Base-by-base conservation (phyloP, 1,284 basidiomycete species). In the Pyrrhoderma noxium region DNA sequence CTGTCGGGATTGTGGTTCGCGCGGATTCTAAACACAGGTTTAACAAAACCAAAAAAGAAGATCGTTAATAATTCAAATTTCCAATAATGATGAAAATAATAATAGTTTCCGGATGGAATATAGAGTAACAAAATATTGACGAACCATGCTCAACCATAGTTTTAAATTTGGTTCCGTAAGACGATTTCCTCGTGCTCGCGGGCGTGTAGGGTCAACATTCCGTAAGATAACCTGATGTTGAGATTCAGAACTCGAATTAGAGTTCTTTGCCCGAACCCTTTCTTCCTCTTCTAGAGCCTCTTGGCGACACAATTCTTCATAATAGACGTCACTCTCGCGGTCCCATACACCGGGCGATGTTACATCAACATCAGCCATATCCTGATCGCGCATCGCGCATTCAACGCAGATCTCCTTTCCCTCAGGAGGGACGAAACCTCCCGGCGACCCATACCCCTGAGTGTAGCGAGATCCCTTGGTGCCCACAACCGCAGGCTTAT, bases 341-440 rank as follows among this genome's bases (percentile, higher is more conserved):
- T 90, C 92, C 95, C 95, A 99, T 13, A 89, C 76, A 0, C 92
- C 91, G 3, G 85, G 80, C 25, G 85, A 83, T 1, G 84, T 78
- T 19, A 97, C 95, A 64, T 88, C 79, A 23, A 99, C 91, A 67
- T 97, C 95, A 34, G 89, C 92, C 88, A 99, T 93, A 65, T 99
- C 95, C 63, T 95, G 85, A 70, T 99, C 95, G 40, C 95, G 85
- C 95, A 99, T 99, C 62, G 96, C 91, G 66, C 95, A 99, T 70
- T 99, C 95, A 45, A 98, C 75, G 62, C 95, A 99, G 40, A 98
- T 74, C 66, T 97, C 93, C 60, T 86, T 85, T n/a, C 53, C 53
- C 8, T 54, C 52, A 13, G 42, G 42, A 13, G 42, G 39, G 27
- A 37, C 22, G 31, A 45, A 54, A 8, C 43, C 48, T 18, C 5